Evolutionary conservation across 129 eudicot genomes (phyloP).

Genomic region (Saposhnikovia divaricata): DNA sequence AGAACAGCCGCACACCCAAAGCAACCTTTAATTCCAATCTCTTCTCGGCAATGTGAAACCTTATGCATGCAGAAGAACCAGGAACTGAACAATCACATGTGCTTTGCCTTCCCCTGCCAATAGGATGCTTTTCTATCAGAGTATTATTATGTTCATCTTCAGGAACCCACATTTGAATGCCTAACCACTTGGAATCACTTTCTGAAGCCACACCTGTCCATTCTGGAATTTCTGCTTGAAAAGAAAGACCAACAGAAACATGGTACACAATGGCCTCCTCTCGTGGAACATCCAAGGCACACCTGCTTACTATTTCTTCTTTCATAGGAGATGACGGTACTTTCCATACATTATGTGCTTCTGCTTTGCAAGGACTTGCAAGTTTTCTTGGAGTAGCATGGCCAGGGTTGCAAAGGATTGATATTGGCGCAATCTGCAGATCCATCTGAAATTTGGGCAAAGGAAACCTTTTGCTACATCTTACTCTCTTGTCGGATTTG

Average conservation of each 20-base stretch:
- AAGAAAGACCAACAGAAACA: constrained; percentile 35
- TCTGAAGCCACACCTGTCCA: constrained; percentile 47
- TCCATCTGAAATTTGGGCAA: constrained; percentile 23
- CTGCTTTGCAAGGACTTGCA: constrained; percentile 19
- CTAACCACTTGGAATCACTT: constrained; percentile 73
- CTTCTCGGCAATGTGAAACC: constrained; percentile 69
- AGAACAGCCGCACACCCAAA: constrained; percentile 41
- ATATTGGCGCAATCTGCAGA: too few relatives aligned
- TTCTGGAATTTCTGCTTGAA: constrained; percentile 61
- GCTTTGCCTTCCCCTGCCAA: constrained; percentile 43
- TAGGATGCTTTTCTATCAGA: constrained; percentile 9
- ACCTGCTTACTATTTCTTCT: background rate
- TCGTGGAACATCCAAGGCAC: constrained; percentile 10
- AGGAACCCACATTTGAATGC: constrained; percentile 57
- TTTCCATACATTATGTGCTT: constrained; percentile 1
- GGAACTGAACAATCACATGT: constrained; percentile 40
- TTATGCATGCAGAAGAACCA: constrained; percentile 48
- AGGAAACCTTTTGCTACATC: constrained; percentile 45
- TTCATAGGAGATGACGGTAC: constrained; percentile 4
- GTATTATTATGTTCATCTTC: constrained; percentile 16
- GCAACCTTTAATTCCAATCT: constrained; percentile 38
- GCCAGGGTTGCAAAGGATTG: constrained; percentile 28
- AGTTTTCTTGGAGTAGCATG: constrained; percentile 12
- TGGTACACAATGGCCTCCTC: constrained; percentile 20
- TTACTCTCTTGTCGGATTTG: constrained; percentile 32